Evolutionary conservation across 1,284 basidiomycete genomes (phyloP).

Genomic region (Cronartium ribicola): DNA sequence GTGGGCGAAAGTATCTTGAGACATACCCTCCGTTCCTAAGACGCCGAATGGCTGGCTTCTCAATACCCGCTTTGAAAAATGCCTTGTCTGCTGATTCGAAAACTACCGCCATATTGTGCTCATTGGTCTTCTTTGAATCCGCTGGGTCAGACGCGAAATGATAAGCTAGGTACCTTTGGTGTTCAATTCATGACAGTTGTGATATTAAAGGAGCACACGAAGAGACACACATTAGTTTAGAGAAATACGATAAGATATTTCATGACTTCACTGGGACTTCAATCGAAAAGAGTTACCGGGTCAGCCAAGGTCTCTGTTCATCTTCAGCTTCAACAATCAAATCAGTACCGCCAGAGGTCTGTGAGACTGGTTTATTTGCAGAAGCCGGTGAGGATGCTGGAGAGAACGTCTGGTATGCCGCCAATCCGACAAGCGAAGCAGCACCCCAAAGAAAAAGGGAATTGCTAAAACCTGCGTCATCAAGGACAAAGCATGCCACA

Average conservation of each 20-base stretch:
- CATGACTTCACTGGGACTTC: background rate
- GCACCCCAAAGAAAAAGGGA: too few species aligned
- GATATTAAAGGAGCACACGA: background rate
- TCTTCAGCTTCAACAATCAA: constrained; percentile 1
- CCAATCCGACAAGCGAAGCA: too few species aligned
- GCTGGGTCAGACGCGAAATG: constrained; percentile 22
- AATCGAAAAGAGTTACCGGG: constrained; percentile 12
- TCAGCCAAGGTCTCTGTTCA: constrained; percentile 9
- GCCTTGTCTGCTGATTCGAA: constrained; percentile 32
- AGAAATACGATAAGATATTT: background rate
- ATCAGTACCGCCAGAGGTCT: background rate
- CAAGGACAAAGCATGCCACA: too few species aligned
- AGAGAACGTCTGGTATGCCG: too few species aligned
- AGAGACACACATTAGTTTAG: background rate
- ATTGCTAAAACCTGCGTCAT: too few species aligned
- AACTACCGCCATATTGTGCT: constrained; percentile 28
- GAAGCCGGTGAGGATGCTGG: too few species aligned
- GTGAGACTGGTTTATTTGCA: background rate
- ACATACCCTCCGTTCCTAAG: constrained; percentile 30
- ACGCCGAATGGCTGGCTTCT: constrained; percentile 25
- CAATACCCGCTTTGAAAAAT: constrained; percentile 23
- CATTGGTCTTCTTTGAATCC: constrained; percentile 21
- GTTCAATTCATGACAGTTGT: background rate
- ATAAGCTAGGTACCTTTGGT: constrained; percentile 20
- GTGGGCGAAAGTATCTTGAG: background rate